A percentile compares a stretch with the other conserved stretches of the same genome.
These are phyloP conservation scores for Lentithecium fluviatile DNA, from an alignment of 495 filamentous ascomycete species.

Conservation along the genomic window DNA sequence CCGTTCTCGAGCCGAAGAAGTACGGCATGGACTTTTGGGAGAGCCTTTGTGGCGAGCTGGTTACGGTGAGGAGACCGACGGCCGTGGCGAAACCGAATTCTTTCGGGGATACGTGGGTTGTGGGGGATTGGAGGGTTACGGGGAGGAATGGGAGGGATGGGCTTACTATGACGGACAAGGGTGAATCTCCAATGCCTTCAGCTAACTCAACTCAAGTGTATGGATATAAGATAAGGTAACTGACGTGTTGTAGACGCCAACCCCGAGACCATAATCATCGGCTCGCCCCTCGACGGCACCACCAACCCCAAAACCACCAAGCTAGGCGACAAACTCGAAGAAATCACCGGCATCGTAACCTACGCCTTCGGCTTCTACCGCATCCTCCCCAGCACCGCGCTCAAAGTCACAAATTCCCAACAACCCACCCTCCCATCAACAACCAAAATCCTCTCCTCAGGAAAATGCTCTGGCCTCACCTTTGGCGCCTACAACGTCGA, in stretches of 20 bases:
- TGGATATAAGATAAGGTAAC: too few relatives aligned
- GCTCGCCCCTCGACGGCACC: conserved; percentile 58
- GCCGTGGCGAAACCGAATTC: conserved; percentile 53
- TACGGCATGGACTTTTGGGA: conserved; percentile 68
- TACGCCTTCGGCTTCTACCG: conserved; percentile 60
- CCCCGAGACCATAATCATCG: conserved; percentile 61
- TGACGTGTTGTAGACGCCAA: conserved; percentile 61
- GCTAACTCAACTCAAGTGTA: too few relatives aligned
- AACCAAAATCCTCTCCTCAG: conserved; percentile 47
- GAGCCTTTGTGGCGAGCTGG: conserved; percentile 57
- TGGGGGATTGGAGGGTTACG: conserved; percentile 54
- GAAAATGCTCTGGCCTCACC: conserved; percentile 53
- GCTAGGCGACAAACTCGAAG: conserved; percentile 55
- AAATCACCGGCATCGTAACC: conserved; percentile 59
- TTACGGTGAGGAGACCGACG: conserved; percentile 51
- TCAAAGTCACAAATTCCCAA: conserved; percentile 45
- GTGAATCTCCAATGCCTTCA: too few relatives aligned
- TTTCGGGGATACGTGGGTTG: conserved; percentile 63
- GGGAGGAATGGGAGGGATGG: conserved; percentile 55
- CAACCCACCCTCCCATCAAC: conserved; percentile 42
- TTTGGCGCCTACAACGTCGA: conserved; percentile 62
- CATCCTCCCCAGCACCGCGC: conserved; percentile 55
- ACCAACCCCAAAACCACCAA: conserved; percentile 53
- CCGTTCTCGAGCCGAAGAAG: conserved; percentile 50
- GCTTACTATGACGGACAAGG: conserved; percentile 49